Conservation (phyloP, 805 yeast species). For the Candida sakaeoensis region DNA sequence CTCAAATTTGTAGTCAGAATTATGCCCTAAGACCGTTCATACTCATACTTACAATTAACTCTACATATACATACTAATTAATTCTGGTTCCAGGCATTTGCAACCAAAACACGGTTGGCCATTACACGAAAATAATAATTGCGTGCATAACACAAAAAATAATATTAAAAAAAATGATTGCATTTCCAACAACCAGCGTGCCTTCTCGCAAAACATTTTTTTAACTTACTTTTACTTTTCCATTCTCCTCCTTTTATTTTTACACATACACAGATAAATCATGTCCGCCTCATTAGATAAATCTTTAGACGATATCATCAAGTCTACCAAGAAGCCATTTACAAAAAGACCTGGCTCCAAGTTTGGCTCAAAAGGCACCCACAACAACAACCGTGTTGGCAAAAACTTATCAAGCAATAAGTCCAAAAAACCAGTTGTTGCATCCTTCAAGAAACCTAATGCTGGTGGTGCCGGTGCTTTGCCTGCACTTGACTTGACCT, state of each 20-base stretch:
- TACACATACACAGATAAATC: conserved; percentile 6
- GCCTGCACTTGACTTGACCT: conserved; percentile 40
- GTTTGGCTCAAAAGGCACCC: conserved; percentile 12
- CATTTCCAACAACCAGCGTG: conserved; percentile 1
- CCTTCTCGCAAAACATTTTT: too few relatives aligned
- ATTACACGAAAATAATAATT: too few relatives aligned
- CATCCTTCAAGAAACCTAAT: conserved; percentile 27
- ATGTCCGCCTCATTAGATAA: conserved; percentile 81
- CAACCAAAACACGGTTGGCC: too few relatives aligned
- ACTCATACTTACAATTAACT: too few relatives aligned
- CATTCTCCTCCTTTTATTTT: too few relatives aligned
- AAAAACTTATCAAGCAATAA: conserved; percentile 28
- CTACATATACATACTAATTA: too few relatives aligned
- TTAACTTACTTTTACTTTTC: too few relatives aligned
- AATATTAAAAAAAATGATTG: not conserved
- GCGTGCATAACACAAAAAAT: too few relatives aligned
- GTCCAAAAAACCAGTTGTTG: conserved; percentile 20
- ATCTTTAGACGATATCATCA: conserved; percentile 91
- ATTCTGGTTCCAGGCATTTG: too few relatives aligned
- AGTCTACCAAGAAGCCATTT: conserved; percentile 46
- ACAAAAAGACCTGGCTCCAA: conserved; percentile 13
- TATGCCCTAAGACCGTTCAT: too few relatives aligned
- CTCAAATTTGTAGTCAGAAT: too few relatives aligned
- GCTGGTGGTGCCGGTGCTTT: conserved; percentile 18
- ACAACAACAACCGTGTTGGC: conserved; percentile 33